Evolutionary conservation across 345 rosid species (phyloP).

Genomic region (Salix arbutifolia): DNA sequence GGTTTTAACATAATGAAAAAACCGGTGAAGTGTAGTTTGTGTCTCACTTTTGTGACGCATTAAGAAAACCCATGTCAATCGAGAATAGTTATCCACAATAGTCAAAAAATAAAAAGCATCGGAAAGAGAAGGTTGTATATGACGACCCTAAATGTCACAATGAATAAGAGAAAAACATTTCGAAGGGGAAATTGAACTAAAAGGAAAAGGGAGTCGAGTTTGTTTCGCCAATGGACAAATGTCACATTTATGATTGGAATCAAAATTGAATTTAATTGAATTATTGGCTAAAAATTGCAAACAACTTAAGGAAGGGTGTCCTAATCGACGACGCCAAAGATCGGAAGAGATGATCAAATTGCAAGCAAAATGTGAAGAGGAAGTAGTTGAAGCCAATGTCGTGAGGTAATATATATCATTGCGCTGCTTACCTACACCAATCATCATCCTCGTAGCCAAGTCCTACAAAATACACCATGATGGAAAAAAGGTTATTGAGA

Average conservation of each 20-base stretch:
- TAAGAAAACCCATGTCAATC: too few species aligned
- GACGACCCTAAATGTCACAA: too few species aligned
- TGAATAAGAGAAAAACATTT: neutral
- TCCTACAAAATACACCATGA: neutral
- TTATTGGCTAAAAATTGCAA: neutral
- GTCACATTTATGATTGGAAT: neutral
- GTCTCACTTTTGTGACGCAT: too few species aligned
- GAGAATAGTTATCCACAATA: too few species aligned
- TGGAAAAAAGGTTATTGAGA: neutral
- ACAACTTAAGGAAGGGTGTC: neutral
- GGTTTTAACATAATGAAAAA: too few species aligned
- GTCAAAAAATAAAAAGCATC: too few species aligned
- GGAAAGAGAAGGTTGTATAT: too few species aligned
- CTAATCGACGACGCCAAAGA: neutral
- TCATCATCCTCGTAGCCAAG: neutral
- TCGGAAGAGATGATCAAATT: neutral
- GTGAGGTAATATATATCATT: conserved; percentile 6
- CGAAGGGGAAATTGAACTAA: neutral
- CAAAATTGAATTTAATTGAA: neutral
- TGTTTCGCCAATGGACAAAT: conserved; percentile 1
- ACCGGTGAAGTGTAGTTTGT: too few species aligned
- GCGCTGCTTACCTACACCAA: neutral
- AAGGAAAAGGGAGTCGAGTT: neutral
- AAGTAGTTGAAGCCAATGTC: neutral
- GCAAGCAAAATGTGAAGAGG: neutral